phyloP scores from a whole-genome alignment of 1,139 yeast species.

The Taphrina betulina region DNA sequence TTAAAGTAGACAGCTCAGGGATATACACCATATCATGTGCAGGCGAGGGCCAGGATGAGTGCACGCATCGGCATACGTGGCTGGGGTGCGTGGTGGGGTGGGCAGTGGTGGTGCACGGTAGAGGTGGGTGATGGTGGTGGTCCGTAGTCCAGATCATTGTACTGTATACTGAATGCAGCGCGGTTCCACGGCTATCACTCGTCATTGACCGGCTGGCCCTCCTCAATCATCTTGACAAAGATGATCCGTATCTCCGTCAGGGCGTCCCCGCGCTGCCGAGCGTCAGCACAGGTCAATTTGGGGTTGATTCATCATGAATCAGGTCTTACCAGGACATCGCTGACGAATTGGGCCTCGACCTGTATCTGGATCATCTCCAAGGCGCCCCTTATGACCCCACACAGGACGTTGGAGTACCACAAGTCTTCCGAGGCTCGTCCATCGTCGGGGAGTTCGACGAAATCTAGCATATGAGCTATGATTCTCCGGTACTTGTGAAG shows the following conservation, averaged over 20 bases:
- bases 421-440: constrained; percentile 67
- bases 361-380: constrained; percentile 94
- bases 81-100: too few relatives aligned
- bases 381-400: constrained; percentile 90
- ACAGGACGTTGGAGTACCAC: constrained; percentile 88
- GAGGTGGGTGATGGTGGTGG: too few relatives aligned
- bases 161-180: too few relatives aligned
- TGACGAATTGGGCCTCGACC: constrained; percentile 75
- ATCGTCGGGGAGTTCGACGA: constrained; percentile 86
- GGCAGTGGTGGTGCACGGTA: too few relatives aligned
- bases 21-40: too few relatives aligned
- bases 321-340: constrained; percentile 56
- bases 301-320: not conserved
- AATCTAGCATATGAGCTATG: constrained; percentile 50
- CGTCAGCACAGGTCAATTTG: not conserved
- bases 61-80: too few relatives aligned
- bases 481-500: not conserved
- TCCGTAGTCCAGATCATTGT: too few relatives aligned
- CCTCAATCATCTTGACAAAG: constrained; percentile 71
- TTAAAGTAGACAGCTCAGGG: too few relatives aligned
- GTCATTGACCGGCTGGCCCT: constrained; percentile 96
- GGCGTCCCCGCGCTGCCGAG: constrained; percentile 71
- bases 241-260: constrained; percentile 75
- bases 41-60: too few relatives aligned
- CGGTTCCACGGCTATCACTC: constrained; percentile 52